These are phyloP conservation scores for Oidiodendron maius DNA, from an alignment of 495 filamentous ascomycete species.

Conservation along the genomic window DNA sequence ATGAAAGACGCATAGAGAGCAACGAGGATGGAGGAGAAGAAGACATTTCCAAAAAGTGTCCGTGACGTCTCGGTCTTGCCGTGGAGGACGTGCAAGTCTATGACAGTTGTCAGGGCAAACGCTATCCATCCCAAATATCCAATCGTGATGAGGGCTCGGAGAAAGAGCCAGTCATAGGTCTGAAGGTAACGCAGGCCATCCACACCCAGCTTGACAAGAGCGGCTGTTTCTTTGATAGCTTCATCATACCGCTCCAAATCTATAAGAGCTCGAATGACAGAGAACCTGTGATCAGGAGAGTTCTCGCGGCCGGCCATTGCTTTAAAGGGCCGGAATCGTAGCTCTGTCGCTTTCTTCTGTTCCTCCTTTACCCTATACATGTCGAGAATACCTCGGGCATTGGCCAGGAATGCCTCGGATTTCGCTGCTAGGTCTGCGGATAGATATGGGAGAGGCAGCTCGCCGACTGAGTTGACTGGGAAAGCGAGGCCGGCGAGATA, in stretches of 20 bases:
- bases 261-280: conserved; percentile 62
- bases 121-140: conserved; percentile 97
- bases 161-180: conserved; percentile 94
- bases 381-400: conserved; percentile 84
- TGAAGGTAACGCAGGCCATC: conserved; percentile 91
- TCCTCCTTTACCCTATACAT: conserved; percentile 97
- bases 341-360: conserved; percentile 65
- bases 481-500: conserved; percentile 88
- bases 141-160: conserved; percentile 84
- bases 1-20: conserved; percentile 72
- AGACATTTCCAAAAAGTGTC: conserved; percentile 48
- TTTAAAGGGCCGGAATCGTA: conserved; percentile 70
- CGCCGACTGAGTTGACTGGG: conserved; percentile 94
- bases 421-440: conserved; percentile 66
- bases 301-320: conserved; percentile 52
- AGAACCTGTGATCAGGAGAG: conserved; percentile 62
- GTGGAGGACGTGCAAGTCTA: conserved; percentile 84
- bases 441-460: conserved; percentile 81
- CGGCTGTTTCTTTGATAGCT: conserved; percentile 69
- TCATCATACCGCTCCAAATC: conserved; percentile 57
- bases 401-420: conserved; percentile 79
- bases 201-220: conserved; percentile 69
- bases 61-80: conserved; percentile 62
- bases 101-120: conserved; percentile 85
- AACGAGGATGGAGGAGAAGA: conserved; percentile 72